A percentile compares a stretch with the other conserved stretches of the same genome.
phyloP scores from a whole-genome alignment of 139 green algal genomes.

The Gonium pectorale region DNA sequence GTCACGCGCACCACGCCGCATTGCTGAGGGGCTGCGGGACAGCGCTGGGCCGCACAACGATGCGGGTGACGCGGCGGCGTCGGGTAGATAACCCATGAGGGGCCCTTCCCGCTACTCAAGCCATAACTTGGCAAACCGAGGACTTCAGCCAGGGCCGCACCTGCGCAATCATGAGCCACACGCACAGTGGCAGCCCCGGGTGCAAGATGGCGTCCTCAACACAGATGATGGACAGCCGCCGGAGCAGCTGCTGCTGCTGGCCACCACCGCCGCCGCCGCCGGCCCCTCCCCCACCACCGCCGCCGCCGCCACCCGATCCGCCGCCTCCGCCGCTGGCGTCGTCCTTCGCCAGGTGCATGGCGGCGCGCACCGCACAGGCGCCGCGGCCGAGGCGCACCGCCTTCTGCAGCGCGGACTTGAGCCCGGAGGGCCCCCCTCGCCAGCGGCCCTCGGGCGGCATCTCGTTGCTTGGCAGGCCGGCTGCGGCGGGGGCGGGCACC shows the following conservation, averaged over 20 bases:
- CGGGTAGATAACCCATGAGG: too few relatives aligned
- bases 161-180: conserved; percentile 70
- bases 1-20: too few relatives aligned
- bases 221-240: conserved; percentile 67
- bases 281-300: not conserved
- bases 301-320: not conserved
- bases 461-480: conserved; percentile 35
- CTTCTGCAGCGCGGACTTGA: conserved; percentile 77
- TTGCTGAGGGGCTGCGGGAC: too few relatives aligned
- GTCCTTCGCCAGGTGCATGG: conserved; percentile 61
- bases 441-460: conserved; percentile 45
- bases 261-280: not conserved
- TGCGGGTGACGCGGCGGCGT: too few relatives aligned
- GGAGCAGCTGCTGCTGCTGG: conserved; percentile 50
- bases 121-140: too few relatives aligned
- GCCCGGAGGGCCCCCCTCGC: conserved; percentile 37
- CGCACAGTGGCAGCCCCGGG: conserved; percentile 63
- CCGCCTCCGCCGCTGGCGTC: conserved; percentile 18
- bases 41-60: too few relatives aligned
- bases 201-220: conserved; percentile 75
- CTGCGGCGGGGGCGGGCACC: conserved; percentile 4
- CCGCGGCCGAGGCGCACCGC: conserved; percentile 59
- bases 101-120: too few relatives aligned
- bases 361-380: conserved; percentile 39
- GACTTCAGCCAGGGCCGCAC: too few relatives aligned